Base-by-base conservation (phyloP, 2,329 filamentous ascomycete species). In the Penicillium sp. region DNA sequence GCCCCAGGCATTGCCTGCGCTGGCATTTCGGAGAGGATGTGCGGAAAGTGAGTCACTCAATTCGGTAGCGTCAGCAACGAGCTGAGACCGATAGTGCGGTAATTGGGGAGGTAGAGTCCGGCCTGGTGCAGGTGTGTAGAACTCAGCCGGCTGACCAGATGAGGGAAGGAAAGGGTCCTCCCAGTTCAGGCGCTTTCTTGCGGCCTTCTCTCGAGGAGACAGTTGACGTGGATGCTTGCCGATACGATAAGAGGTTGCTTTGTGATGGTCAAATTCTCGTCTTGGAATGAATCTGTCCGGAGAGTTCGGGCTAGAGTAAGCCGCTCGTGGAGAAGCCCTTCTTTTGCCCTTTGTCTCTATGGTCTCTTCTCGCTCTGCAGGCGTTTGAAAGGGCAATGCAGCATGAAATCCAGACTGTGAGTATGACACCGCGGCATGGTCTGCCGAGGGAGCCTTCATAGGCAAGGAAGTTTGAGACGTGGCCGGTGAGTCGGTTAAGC, bases 1-100 rank as follows among this genome's bases (percentile, higher is more conserved):
- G 13, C 82, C 80, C 88, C 88, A 95, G 13, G 91, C 76, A 8
- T 83, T 78, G 3, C 86, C 85, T 52, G 76, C 71, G 64, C 86
- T 90, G 51, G 81, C 72, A 62, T 83, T 75, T 47, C 76, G 61
- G 5, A 61, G 55, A 13, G 59, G 45, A 27, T 57, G 55, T 40
- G 52, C 50, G 18, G 49, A 45, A 46, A 25, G 44, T n/a, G 37
- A 41, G 9, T 48, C 45, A 40, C 51, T 48, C 24, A 56, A 35
- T 27, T 59, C 39, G 9, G 48, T 49, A 3, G 59, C 50, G 42
- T 64, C 62, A 29, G 59, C 60, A 43, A 71, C 55, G 29, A 70
- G 54, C 46, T 62, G 66, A 39, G 70, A 67, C n/a, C 61, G 55
- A 45, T 66, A 56, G 43, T 62, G 63, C 40, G 65, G 60, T 27